Evolutionary conservation across 192 early-diverging fungal genomes (phyloP).

Genomic region (Gaertneriomyces semiglobifer): DNA sequence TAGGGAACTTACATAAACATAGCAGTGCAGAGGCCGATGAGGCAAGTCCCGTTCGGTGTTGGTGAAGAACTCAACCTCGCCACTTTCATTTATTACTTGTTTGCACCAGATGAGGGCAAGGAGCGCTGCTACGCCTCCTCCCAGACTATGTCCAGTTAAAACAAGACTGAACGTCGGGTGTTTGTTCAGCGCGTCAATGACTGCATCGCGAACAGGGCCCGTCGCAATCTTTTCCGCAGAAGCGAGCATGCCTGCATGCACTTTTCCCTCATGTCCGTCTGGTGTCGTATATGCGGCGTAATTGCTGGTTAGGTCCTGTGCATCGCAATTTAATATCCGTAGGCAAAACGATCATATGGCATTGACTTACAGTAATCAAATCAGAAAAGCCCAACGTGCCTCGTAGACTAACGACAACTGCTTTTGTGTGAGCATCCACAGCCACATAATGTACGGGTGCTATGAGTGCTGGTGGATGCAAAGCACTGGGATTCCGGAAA

Average conservation of each 20-base stretch:
- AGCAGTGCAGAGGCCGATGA: constrained; percentile 76
- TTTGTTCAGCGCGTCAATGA: constrained; percentile 65
- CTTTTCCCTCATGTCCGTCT: constrained; percentile 27
- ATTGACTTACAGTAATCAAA: constrained; percentile 37
- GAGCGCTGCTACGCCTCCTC: constrained; percentile 81
- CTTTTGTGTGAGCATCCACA: constrained; percentile 37
- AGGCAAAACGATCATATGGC: constrained; percentile 2
- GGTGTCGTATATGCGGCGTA: constrained; percentile 29
- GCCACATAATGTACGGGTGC: constrained; percentile 48
- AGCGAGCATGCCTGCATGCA: constrained; percentile 43
- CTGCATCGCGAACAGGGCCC: constrained; percentile 48
- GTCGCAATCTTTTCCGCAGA: constrained; percentile 31
- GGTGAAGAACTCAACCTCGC: constrained; percentile 30
- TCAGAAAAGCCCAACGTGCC: constrained; percentile 54
- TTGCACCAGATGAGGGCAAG: constrained; percentile 74
- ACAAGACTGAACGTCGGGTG: constrained; percentile 80
- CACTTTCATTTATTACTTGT: constrained; percentile 35
- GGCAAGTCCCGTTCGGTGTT: constrained; percentile 41
- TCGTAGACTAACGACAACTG: constrained; percentile 48
- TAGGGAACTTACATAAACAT: constrained; percentile 68
- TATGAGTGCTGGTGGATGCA: constrained; percentile 30
- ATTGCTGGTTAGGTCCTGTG: constrained; percentile 31
- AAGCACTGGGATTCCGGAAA: constrained; percentile 17
- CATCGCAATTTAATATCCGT: not conserved
- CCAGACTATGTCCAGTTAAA: constrained; percentile 83